Conservation (phyloP, 768 basidiomycete genomes). For the Leucocoprinus birnbaumii region DNA sequence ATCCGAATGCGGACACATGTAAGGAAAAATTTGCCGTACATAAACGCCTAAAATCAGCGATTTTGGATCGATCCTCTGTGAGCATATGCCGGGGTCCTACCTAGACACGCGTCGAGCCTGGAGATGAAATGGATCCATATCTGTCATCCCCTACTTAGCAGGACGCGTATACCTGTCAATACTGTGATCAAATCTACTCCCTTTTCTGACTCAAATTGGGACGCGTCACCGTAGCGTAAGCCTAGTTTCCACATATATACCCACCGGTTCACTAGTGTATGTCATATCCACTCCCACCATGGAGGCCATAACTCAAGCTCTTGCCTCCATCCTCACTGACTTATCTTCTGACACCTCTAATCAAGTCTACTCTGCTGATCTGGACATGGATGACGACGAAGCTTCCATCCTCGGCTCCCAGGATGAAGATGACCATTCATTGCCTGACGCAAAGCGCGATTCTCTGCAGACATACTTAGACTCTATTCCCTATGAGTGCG, state of each 20-base stretch:
- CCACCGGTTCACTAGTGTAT: neutral
- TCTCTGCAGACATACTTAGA: slow-evolving; percentile 65
- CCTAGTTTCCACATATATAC: slow-evolving; percentile 2
- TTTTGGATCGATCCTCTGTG: too few relatives aligned
- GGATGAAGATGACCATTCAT: slow-evolving; percentile 34
- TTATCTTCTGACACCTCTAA: neutral
- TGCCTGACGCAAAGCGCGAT: slow-evolving; percentile 55
- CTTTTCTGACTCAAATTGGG: slow-evolving; percentile 4
- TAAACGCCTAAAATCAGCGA: too few relatives aligned
- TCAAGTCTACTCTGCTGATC: slow-evolving; percentile 3
- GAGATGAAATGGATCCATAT: neutral
- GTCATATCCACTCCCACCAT: slow-evolving; percentile 6
- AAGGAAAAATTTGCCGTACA: too few relatives aligned
- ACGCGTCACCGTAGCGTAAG: slow-evolving; percentile 12
- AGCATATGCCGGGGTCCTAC: too few relatives aligned
- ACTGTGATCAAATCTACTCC: neutral
- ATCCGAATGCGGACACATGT: too few relatives aligned
- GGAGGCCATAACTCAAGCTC: slow-evolving; percentile 6
- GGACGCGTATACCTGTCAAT: slow-evolving; percentile 5
- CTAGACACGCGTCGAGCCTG: neutral
- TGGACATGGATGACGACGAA: slow-evolving; percentile 59
- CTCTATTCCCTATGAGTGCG: slow-evolving; percentile 71
- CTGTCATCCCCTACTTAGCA: neutral
- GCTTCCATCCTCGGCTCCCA: slow-evolving; percentile 40
- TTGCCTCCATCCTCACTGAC: neutral